Evolutionary conservation across 495 filamentous ascomycete genomes (phyloP).

Genomic region (Cercophora newfieldiana): DNA sequence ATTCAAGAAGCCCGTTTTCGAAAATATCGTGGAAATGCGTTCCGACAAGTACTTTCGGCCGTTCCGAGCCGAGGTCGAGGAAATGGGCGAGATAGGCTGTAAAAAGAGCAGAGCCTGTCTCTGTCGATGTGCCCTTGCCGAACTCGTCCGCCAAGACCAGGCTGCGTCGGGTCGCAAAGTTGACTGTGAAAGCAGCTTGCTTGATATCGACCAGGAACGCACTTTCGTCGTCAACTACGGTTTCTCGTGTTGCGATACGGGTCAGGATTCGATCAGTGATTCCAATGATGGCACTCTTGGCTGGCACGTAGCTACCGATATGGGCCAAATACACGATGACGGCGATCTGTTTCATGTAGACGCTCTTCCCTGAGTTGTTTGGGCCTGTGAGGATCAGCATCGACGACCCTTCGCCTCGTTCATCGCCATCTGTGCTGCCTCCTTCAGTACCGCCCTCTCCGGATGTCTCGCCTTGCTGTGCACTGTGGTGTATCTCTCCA

Average conservation of each 20-base stretch:
- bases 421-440: constrained; percentile 11
- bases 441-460: not conserved
- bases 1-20: constrained; percentile 64
- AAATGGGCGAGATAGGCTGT: constrained; percentile 80
- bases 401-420: constrained; percentile 50
- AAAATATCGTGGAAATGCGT: constrained; percentile 98
- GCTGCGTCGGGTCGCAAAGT: constrained; percentile 73
- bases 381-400: constrained; percentile 88
- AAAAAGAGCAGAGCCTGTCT: constrained; percentile 83
- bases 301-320: constrained; percentile 88
- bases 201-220: constrained; percentile 93
- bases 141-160: constrained; percentile 92
- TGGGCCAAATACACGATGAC: constrained; percentile 92
- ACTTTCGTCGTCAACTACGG: constrained; percentile 80
- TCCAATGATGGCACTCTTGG: constrained; percentile 74
- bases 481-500: not conserved
- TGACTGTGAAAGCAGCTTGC: constrained; percentile 77
- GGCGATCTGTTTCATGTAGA: constrained; percentile 96
- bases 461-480: not conserved
- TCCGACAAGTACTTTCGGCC: constrained; percentile 80
- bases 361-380: constrained; percentile 94
- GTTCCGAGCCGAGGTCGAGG: constrained; percentile 55
- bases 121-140: constrained; percentile 85
- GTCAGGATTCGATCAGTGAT: constrained; percentile 93
- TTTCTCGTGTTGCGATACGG: constrained; percentile 83